phyloP scores from a whole-genome alignment of 768 basidiomycete species.

The Leucocoprinus leucothites region DNA sequence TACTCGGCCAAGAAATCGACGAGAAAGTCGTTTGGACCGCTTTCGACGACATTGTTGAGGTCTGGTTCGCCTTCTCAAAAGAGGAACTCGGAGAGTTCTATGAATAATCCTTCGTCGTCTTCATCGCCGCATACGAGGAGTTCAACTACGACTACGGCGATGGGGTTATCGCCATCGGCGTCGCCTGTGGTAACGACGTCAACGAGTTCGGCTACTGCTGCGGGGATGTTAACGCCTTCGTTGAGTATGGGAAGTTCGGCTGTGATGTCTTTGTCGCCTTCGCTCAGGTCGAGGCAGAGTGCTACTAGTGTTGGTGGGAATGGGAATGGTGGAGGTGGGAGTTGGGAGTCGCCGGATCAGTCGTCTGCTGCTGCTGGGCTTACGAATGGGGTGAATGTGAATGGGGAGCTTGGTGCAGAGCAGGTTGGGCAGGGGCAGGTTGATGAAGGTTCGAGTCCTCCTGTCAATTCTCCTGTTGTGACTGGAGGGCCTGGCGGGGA shows the following conservation, averaged over 20 bases:
- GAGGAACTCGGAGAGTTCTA: too few relatives aligned
- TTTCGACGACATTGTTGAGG: slow-evolving; percentile 6
- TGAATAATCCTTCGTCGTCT: too few relatives aligned
- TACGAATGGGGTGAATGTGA: not conserved
- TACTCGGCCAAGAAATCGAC: slow-evolving; percentile 40
- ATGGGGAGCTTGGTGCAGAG: not conserved
- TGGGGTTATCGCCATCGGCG: too few relatives aligned
- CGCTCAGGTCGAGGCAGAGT: slow-evolving; percentile 79
- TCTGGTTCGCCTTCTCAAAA: too few relatives aligned
- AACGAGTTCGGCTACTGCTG: slow-evolving; percentile 22
- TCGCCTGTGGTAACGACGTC: slow-evolving; percentile 32
- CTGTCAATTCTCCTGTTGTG: not conserved
- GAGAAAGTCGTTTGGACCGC: slow-evolving; percentile 27
- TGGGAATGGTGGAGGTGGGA: too few relatives aligned
- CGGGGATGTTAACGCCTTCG: slow-evolving; percentile 61
- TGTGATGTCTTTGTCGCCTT: slow-evolving; percentile 45
- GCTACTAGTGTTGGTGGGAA: slow-evolving; percentile 71
- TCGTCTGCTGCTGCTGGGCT: slow-evolving; percentile 43
- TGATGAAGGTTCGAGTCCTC: slow-evolving; percentile 10
- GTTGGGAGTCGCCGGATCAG: slow-evolving; percentile 70
- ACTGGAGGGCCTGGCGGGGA: slow-evolving; percentile 36
- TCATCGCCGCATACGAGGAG: not conserved
- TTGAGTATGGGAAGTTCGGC: slow-evolving; percentile 47
- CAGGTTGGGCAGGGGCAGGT: slow-evolving; percentile 3
- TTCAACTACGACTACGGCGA: slow-evolving; percentile 37